phyloP scores from a whole-genome alignment of 495 filamentous ascomycete genomes.

The Hypoxylon crocopeplum region DNA sequence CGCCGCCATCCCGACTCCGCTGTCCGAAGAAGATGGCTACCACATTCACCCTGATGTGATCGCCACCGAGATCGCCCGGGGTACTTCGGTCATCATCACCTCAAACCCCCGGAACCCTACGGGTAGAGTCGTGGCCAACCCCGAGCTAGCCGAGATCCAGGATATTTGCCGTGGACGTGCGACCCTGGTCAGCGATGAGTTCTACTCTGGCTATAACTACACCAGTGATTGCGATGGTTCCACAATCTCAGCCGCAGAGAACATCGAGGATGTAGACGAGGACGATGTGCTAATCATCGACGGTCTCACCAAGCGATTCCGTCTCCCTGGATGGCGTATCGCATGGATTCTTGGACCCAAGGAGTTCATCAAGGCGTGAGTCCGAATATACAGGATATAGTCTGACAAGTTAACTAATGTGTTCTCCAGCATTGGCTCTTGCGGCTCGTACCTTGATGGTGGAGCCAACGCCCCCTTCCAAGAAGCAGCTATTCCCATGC shows the following conservation, averaged over 20 bases:
- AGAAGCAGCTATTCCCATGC: conserved; percentile 89
- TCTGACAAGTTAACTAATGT: conserved; percentile 2
- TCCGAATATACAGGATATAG: background rate
- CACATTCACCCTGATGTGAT: conserved; percentile 93
- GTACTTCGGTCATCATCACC: conserved; percentile 86
- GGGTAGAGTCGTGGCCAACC: conserved; percentile 81
- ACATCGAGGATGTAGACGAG: conserved; percentile 73
- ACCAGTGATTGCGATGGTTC: conserved; percentile 87
- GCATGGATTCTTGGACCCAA: conserved; percentile 96
- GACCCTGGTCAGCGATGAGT: conserved; percentile 94
- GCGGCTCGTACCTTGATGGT: conserved; percentile 94
- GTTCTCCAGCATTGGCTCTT: conserved; percentile 72
- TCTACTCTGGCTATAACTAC: conserved; percentile 96
- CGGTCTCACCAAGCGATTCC: conserved; percentile 95
- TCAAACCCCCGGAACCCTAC: conserved; percentile 98
- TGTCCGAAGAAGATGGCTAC: conserved; percentile 83
- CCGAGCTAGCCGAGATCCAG: conserved; percentile 85
- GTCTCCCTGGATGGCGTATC: conserved; percentile 94
- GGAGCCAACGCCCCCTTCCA: conserved; percentile 96
- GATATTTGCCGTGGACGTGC: conserved; percentile 89
- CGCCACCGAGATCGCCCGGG: conserved; percentile 85
- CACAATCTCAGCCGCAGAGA: conserved; percentile 85
- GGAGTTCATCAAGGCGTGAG: conserved; percentile 87
- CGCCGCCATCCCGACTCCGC: conserved; percentile 85
- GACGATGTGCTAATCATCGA: conserved; percentile 90